Conservation (phyloP, 2,329 filamentous ascomycete genomes). For the Pleomassaria siparia region DNA sequence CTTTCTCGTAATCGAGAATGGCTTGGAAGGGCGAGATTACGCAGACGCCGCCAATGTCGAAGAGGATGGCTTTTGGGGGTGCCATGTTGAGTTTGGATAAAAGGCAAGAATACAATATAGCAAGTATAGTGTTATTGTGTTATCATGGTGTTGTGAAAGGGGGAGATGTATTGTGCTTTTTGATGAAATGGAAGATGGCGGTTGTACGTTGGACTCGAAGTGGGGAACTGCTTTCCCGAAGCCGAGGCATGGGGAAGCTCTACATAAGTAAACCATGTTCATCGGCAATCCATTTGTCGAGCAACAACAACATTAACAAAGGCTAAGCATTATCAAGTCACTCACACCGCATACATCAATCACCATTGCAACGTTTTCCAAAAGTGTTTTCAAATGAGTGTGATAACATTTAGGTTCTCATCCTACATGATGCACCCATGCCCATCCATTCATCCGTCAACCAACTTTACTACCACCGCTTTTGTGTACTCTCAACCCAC, state of each 20-base stretch:
- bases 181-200: neutral
- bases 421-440: conserved; percentile 30
- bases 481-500: neutral
- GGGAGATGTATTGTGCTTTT: neutral
- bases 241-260: neutral
- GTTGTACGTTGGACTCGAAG: too few species aligned
- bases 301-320: too few species aligned
- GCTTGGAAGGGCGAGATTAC: conserved; percentile 92
- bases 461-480: neutral
- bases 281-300: too few species aligned
- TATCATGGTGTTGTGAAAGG: conserved; percentile 10
- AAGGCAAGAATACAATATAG: neutral
- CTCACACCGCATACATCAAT: too few species aligned
- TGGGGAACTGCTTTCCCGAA: conserved; percentile 1
- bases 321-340: too few species aligned
- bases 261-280: too few species aligned
- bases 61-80: conserved; percentile 57
- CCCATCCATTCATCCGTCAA: conserved; percentile 14
- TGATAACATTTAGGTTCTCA: conserved; percentile 41
- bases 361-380: too few species aligned
- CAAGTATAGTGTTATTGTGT: conserved; percentile 1
- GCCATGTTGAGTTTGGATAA: conserved; percentile 5
- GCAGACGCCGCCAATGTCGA: conserved; percentile 96
- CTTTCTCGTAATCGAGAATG: conserved; percentile 85
- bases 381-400: conserved; percentile 36